Evolutionary conservation across 78 protist genomes (phyloP).

Genomic region (Pelomyxa schiedti): DNA sequence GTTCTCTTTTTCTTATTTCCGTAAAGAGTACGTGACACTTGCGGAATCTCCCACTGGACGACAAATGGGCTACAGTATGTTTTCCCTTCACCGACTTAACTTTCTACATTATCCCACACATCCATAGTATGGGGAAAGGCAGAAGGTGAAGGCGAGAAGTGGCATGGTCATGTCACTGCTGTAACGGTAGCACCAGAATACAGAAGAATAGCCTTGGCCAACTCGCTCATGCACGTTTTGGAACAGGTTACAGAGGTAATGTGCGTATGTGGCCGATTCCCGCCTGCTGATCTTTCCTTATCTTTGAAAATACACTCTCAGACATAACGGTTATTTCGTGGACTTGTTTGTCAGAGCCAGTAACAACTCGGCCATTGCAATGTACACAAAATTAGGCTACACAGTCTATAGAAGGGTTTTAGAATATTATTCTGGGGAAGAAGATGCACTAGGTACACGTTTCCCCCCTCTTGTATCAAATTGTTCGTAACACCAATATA

Average conservation of each 20-base stretch:
- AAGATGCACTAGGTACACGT: conserved; percentile 70
- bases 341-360: conserved; percentile 89
- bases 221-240: conserved; percentile 71
- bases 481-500: neutral
- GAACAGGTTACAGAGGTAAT: conserved; percentile 73
- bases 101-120: neutral
- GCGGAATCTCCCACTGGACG: conserved; percentile 60
- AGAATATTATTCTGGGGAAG: conserved; percentile 83
- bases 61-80: conserved; percentile 77
- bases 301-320: neutral
- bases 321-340: conserved; percentile 82
- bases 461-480: neutral
- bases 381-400: conserved; percentile 84
- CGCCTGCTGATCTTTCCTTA: neutral
- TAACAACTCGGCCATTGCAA: conserved; percentile 78
- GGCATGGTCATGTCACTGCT: conserved; percentile 98
- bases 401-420: conserved; percentile 66
- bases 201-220: conserved; percentile 72
- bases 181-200: conserved; percentile 90
- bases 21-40: no score
- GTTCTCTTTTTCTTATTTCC: no score
- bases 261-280: conserved; percentile 1
- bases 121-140: conserved; percentile 70
- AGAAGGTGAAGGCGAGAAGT: conserved; percentile 63
- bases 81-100: neutral